phyloP scores from a whole-genome alignment of 2,329 filamentous ascomycete genomes.

The Talaromyces verruculosus region DNA sequence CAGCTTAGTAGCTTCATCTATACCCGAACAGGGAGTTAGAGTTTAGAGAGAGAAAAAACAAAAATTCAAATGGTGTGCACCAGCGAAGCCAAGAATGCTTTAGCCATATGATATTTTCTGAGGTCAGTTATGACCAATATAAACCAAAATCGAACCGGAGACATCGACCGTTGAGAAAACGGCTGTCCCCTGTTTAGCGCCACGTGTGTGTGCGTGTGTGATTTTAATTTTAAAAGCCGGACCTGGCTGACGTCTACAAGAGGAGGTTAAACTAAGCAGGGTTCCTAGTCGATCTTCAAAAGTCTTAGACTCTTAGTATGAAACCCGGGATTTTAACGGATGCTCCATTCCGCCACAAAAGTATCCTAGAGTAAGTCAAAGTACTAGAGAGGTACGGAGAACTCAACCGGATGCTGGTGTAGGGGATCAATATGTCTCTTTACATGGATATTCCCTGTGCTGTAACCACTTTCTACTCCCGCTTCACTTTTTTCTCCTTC shows the following conservation, averaged over 20 bases:
- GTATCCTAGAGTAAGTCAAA: neutral
- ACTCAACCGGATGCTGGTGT: neutral
- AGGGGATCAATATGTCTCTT: neutral
- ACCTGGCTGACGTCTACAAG: neutral
- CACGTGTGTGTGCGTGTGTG: constrained; percentile 1
- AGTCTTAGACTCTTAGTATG: constrained; percentile 9
- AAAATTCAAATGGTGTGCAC: neutral
- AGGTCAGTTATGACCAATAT: neutral
- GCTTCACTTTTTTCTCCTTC: neutral
- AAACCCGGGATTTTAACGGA: neutral
- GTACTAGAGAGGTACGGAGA: neutral
- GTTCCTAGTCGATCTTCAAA: constrained; percentile 3
- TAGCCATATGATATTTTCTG: neutral
- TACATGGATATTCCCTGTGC: constrained; percentile 11
- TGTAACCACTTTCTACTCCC: neutral
- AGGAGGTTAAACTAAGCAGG: neutral
- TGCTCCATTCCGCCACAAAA: neutral
- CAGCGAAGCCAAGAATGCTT: neutral
- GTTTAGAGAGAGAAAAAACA: neutral
- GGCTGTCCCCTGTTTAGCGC: constrained; percentile 12
- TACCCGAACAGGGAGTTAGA: neutral
- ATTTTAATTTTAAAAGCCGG: neutral
- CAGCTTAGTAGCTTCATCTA: constrained; percentile 1
- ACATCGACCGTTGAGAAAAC: neutral
- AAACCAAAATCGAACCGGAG: neutral